Evolutionary conservation across 805 yeast species (phyloP), one percentile per base, ranked within the genome.

Genomic region (Yarrowia phangngaensis): DNA sequence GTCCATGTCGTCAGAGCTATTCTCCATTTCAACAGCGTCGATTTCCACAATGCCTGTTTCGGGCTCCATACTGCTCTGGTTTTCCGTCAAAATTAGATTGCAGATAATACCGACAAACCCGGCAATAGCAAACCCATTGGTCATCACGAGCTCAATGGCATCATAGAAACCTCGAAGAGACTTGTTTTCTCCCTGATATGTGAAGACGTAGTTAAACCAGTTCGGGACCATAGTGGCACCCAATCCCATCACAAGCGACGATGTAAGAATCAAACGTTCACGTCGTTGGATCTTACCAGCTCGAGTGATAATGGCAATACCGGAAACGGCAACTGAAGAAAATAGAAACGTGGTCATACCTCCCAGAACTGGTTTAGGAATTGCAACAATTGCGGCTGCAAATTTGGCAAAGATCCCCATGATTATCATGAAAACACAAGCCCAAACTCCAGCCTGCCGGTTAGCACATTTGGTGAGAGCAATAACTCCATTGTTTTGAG

Each of bases 401-500:
- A 85, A 85, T 65, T 85, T 84, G 53, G 94, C 74, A 61, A 88
- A 84, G 29, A 88, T 67, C 31, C 97, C 97, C 95, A 88, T 86
- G 53, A 88, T 64, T 50, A 88, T 61, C 56, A 88, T 69, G 72
- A 84, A 85, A 70, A 85, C 76, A 54, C 85, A 82, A 68, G 84
- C 77, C 78, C 85, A 82, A 65, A 78, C 80, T 32, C 92, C 97
- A 16, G 78, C 86, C 43, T 74, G 71, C 69, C 94, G 76, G 59
- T 85, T 80, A 40, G 95, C 96, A 69, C 95, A 87, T 64, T 85
- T 86, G 41, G 96, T 89, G 63, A 89, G 74, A 33, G 95, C 82
- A 57, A 88, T 87, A 51, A 88, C 95, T 72, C 96, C 96, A 64
- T 89, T 89, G 69, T 89, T 89, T 68, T 88, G 96, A 12, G 96